Evolutionary conservation across 768 basidiomycete species (phyloP), one percentile per base, ranked within the genome.

Genomic region (Hortiboletus campestris): DNA sequence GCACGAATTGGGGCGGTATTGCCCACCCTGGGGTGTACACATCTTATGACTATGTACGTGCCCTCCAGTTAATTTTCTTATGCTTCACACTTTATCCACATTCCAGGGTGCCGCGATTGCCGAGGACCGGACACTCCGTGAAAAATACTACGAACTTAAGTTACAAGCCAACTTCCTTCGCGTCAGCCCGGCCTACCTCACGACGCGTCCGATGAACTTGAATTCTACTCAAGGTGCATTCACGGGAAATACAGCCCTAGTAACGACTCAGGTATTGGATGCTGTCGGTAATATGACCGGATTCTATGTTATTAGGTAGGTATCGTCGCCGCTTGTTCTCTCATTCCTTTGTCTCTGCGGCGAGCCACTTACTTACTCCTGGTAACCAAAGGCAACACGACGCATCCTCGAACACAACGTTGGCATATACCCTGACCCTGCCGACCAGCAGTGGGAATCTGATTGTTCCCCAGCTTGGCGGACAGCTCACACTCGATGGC

Each of bases 1-100:
- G 84, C 29, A 86, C 84, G 1, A 84, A 85, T 47, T 84, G 82
- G 82, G 84, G 84, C 7, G 67, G 67, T 40, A 82, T 82, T 1
- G 68, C 80, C 1, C 76, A 80, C 60, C 83, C 84, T 4, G 82
- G 81, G 1, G 79, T 78, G 49, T 83, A 84, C 60, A 77, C 80
- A 1, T 83, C 82, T 12, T 86, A 86, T 60, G 85, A 86, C 59
- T 85, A 86, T 55, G 83, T 69, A 41, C 34, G 67, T 47, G 32
- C 16, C 17, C 36, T 29, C 16, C 1, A 7, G 31, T 35, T 39
- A 22, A 46, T 19, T 9, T 6, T 35, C 40, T 14, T 10, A 6
- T 46, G 4, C 28, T 35, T 43, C 28, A 20, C 20, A 11, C 22
- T 44, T 54, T n/a, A 59, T 28, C 38, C 41, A 22, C 34, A 11